Base-by-base conservation (phyloP, 257 asterid genomes). In the Rhazya stricta region DNA sequence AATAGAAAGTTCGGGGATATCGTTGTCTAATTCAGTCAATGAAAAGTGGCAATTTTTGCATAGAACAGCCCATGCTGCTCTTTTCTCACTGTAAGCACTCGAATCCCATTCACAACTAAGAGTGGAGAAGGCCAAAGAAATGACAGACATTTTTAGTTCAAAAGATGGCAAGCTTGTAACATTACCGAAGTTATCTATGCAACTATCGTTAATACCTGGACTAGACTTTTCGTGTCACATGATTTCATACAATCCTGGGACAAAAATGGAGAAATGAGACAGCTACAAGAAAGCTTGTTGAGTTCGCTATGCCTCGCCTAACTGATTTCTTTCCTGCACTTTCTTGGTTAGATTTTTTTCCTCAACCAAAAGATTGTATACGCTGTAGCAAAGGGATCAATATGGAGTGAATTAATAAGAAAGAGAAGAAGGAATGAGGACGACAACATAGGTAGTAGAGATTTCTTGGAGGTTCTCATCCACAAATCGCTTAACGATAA, bases 41-140 rank as follows among this genome's bases (percentile, higher is more conserved):
- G 66, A 12, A 58, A 58, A 21, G 2, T 58, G 66, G 70, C 3
- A 12, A 3, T 1, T 16, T 19, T 1, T 66, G 6, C 50, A 50
- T 7, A 34, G n/a, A 50, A 50, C 15, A 11, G 6, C 9, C 5
- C 72, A 39, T 1, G 1, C 51, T 1, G 29, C 15, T 23, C 48
- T 76, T 21, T 76, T 69, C 48, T 68, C 79, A 3, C 13, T 37
- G 4, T 19, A 19, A 30, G 79, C 75, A 9, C 58, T 76, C 2
- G 70, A 56, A 69, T 6, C 51, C 6, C 70, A 57, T 29, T 36
- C 75, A 2, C 1, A 57, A 5, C 1, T 57, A 0, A 42, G 79
- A 30, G n/a, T 32, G 11, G 12, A 29, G 0, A 56, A 53, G 46
- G 60, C 43, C 50, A 34, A 57, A 23, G 25, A 56, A 9, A 68